A percentile compares a stretch with the other conserved stretches of the same genome.
phyloP scores from a whole-genome alignment of 1,139 yeast species.

The Geotrichum candidum region DNA sequence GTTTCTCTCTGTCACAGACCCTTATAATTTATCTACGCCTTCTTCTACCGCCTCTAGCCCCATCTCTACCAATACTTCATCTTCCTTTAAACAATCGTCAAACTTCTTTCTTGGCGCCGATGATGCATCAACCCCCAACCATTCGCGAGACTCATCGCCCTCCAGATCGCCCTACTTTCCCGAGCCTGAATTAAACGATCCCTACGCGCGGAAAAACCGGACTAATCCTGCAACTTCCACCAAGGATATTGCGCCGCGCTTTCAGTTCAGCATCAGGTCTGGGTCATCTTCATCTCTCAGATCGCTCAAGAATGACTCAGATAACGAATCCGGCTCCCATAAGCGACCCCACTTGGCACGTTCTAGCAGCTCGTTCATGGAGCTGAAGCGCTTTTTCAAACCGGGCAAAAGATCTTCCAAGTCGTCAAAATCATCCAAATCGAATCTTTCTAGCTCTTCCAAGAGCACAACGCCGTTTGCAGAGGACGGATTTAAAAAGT shows the following conservation, averaged over 20 bases:
- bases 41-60: slow-evolving; percentile 1
- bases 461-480: slow-evolving; percentile 33
- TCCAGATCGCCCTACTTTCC: slow-evolving; percentile 21
- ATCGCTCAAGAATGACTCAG: slow-evolving; percentile 10
- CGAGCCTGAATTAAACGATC: slow-evolving; percentile 29
- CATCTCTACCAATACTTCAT: neutral
- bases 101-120: slow-evolving; percentile 8
- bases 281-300: neutral
- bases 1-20: slow-evolving; percentile 8
- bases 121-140: slow-evolving; percentile 12
- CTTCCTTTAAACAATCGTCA: slow-evolving; percentile 4
- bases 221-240: slow-evolving; percentile 29
- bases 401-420: slow-evolving; percentile 15
- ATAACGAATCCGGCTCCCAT: slow-evolving; percentile 14
- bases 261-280: slow-evolving; percentile 26
- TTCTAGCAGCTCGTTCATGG: slow-evolving; percentile 35
- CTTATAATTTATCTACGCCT: neutral
- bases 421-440: slow-evolving; percentile 8
- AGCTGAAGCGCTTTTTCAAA: slow-evolving; percentile 37
- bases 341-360: slow-evolving; percentile 18
- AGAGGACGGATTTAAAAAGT: slow-evolving; percentile 54
- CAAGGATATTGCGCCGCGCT: slow-evolving; percentile 34
- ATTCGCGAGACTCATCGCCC: slow-evolving; percentile 24
- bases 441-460: slow-evolving; percentile 16
- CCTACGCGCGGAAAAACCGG: slow-evolving; percentile 32